Percentiles rank a stretch among this genome's conserved stretches.
Evolutionary conservation across 805 yeast species (phyloP).

Genomic region (Ogataea angusta): DNA sequence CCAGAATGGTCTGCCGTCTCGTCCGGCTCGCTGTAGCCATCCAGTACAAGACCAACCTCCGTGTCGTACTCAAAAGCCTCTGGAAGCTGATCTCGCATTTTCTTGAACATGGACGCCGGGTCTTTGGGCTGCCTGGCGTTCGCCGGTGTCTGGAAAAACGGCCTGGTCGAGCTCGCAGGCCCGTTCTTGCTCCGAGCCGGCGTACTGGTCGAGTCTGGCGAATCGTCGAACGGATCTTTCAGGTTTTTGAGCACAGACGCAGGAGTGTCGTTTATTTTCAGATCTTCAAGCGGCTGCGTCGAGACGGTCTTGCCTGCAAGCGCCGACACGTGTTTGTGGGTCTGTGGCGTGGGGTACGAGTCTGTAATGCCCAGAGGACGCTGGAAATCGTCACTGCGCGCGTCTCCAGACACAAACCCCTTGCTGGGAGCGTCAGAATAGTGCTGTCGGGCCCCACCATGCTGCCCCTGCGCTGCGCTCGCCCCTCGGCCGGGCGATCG

Average conservation of each 20-base stretch:
- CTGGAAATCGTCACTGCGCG: background rate
- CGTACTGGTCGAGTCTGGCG: conserved; percentile 25
- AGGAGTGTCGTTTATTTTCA: conserved; percentile 18
- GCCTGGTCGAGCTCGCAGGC: background rate
- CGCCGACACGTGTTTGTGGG: background rate
- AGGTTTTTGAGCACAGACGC: conserved; percentile 30
- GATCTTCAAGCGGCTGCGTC: conserved; percentile 5
- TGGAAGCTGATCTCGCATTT: conserved; percentile 20
- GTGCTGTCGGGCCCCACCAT: too few species aligned
- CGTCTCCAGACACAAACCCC: background rate
- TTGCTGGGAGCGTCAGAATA: too few species aligned
- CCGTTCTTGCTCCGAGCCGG: conserved; percentile 10
- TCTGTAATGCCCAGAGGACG: background rate
- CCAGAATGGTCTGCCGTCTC: conserved; percentile 24
- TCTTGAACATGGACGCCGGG: conserved; percentile 25
- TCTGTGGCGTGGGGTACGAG: background rate
- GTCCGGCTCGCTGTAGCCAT: conserved; percentile 15
- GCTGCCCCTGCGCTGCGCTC: too few species aligned
- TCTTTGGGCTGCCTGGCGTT: background rate
- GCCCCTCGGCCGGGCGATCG: too few species aligned
- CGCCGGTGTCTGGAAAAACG: background rate
- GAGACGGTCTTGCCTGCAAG: background rate
- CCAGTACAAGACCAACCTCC: conserved; percentile 27
- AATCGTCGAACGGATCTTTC: conserved; percentile 37
- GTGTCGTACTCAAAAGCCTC: conserved; percentile 26